A percentile compares a stretch with the other conserved stretches of the same genome.
These are phyloP conservation scores for Paracoccidioides brasiliensis DNA, from an alignment of 2,329 filamentous ascomycete species.

Conservation along the genomic window DNA sequence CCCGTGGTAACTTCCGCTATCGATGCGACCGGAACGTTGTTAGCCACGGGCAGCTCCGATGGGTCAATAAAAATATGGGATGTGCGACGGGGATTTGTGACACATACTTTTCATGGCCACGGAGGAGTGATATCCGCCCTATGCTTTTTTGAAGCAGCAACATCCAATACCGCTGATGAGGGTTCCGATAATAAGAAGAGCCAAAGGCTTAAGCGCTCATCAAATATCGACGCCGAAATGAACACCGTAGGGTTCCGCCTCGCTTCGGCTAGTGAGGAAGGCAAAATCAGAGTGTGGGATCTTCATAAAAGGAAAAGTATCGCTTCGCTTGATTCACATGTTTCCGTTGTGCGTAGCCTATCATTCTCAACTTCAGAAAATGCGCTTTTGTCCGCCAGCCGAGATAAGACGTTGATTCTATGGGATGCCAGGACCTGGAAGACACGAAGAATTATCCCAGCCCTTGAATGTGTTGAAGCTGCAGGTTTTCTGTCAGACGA, in stretches of 20 bases:
- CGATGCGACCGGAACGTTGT: conserved; percentile 73
- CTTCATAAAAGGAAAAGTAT: conserved; percentile 67
- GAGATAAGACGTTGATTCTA: conserved; percentile 87
- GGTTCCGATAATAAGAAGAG: conserved; percentile 33
- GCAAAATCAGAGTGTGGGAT: conserved; percentile 85
- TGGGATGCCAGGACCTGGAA: conserved; percentile 88
- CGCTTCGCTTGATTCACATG: conserved; percentile 75
- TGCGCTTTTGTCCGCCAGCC: conserved; percentile 65
- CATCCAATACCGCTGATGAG: conserved; percentile 25
- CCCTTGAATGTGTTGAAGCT: conserved; percentile 72
- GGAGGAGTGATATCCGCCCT: conserved; percentile 83
- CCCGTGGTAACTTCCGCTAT: conserved; percentile 78
- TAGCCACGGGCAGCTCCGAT: conserved; percentile 87
- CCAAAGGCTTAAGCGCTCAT: conserved; percentile 24
- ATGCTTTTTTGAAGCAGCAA: conserved; percentile 70
- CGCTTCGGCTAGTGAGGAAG: conserved; percentile 86
- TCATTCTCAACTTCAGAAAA: conserved; percentile 68
- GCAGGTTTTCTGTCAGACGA: conserved; percentile 66
- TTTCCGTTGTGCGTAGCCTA: conserved; percentile 80
- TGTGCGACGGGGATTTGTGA: conserved; percentile 75
- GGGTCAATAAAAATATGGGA: conserved; percentile 96
- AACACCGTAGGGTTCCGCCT: conserved; percentile 56
- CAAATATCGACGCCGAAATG: conserved; percentile 31
- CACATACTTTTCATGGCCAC: conserved; percentile 89
- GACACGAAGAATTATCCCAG: conserved; percentile 62